These are phyloP conservation scores for Aurantiochytrium sp. DNA, from an alignment of 108 stramenopile species.

Conservation along the genomic window DNA sequence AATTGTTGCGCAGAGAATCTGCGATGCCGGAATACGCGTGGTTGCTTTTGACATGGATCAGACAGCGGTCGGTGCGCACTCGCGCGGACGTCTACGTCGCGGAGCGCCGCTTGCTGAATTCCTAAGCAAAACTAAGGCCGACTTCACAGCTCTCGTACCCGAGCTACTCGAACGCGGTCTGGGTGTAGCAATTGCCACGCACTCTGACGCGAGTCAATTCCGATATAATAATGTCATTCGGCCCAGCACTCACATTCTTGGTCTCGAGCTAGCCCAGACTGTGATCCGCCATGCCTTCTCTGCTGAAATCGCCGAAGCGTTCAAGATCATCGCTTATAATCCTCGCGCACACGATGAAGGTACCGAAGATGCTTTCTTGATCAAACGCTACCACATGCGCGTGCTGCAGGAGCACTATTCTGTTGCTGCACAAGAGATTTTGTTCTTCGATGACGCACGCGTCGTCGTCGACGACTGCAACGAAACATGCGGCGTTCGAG, in stretches of 20 bases:
- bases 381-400: background rate
- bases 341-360: background rate
- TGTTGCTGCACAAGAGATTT: background rate
- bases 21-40: background rate
- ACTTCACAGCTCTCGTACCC: background rate
- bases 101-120: background rate
- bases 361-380: background rate
- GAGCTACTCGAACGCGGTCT: background rate
- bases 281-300: background rate
- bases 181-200: background rate
- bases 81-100: background rate
- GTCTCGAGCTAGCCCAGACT: background rate
- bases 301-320: background rate
- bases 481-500: background rate
- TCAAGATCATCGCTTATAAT: background rate
- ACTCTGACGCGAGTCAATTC: background rate
- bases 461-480: background rate
- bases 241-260: background rate
- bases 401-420: background rate
- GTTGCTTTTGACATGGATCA: constrained; percentile 17
- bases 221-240: background rate
- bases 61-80: background rate
- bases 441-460: background rate
- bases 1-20: background rate
- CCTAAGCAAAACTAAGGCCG: background rate